Percentiles rank a stretch among this genome's conserved stretches.
phyloP scores from a whole-genome alignment of 805 yeast species.

The Lipomyces japonicus region DNA sequence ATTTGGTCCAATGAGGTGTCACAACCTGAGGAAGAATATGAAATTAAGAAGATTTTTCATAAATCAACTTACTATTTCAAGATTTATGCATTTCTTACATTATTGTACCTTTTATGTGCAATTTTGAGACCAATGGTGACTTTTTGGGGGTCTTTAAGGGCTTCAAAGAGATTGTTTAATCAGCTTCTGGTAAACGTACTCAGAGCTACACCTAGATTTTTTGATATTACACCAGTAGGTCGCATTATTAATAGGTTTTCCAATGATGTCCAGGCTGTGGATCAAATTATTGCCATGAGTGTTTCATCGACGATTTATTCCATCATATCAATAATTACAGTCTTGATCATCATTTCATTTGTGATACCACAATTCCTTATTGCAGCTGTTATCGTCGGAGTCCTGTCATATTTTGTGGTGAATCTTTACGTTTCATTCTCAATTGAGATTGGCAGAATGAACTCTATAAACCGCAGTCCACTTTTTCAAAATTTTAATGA shows the following conservation, averaged over 20 bases:
- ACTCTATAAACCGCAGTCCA: constrained; percentile 63
- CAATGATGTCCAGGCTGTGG: constrained; percentile 88
- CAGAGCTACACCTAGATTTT: constrained; percentile 79
- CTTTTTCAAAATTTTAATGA: constrained; percentile 73
- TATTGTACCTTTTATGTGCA: constrained; percentile 40
- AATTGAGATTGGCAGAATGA: constrained; percentile 71
- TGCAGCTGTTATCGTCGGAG: constrained; percentile 63
- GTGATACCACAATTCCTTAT: constrained; percentile 81
- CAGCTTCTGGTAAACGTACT: constrained; percentile 63
- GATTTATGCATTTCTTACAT: constrained; percentile 65
- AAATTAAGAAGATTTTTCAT: background rate
- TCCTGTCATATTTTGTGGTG: constrained; percentile 68
- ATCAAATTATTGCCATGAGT: constrained; percentile 82
- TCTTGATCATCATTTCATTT: constrained; percentile 63
- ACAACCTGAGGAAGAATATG: background rate
- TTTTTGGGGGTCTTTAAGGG: constrained; percentile 67
- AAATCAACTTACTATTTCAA: constrained; percentile 11
- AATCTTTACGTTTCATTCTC: constrained; percentile 65
- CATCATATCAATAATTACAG: constrained; percentile 60
- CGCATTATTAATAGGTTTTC: constrained; percentile 95
- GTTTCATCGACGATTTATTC: constrained; percentile 71
- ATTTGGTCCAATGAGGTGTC: constrained; percentile 3
- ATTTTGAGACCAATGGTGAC: constrained; percentile 42
- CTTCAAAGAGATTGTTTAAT: constrained; percentile 71
- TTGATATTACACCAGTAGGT: constrained; percentile 93